A percentile compares a stretch with the other conserved stretches of the same genome.
phyloP scores from a whole-genome alignment of 1,139 yeast species.

The Lodderomyces beijingensis region DNA sequence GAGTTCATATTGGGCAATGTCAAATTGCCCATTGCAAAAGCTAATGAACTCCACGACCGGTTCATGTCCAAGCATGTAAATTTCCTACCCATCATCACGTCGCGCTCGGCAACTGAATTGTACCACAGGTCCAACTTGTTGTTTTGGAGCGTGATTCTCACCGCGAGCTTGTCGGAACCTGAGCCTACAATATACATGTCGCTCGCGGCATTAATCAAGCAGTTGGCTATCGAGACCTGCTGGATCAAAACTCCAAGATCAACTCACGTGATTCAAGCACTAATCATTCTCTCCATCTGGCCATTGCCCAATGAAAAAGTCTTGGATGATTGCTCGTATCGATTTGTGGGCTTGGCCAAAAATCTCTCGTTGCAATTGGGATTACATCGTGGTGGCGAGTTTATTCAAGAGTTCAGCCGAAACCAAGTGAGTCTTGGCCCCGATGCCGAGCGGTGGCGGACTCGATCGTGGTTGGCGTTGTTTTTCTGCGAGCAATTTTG shows the following conservation, averaged over 20 bases:
- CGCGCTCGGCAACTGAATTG: slow-evolving; percentile 69
- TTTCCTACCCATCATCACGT: slow-evolving; percentile 71
- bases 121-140: slow-evolving; percentile 79
- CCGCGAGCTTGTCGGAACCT: slow-evolving; percentile 83
- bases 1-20: slow-evolving; percentile 78
- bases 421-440: slow-evolving; percentile 82
- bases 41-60: slow-evolving; percentile 64
- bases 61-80: slow-evolving; percentile 70
- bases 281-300: slow-evolving; percentile 81
- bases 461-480: slow-evolving; percentile 87
- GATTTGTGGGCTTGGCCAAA: slow-evolving; percentile 85
- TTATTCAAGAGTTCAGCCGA: slow-evolving; percentile 84
- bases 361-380: slow-evolving; percentile 84
- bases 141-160: slow-evolving; percentile 87
- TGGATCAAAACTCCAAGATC: slow-evolving; percentile 94
- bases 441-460: slow-evolving; percentile 92
- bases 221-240: slow-evolving; percentile 86
- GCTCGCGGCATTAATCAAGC: slow-evolving; percentile 74
- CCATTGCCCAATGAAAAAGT: slow-evolving; percentile 92
- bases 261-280: slow-evolving; percentile 88
- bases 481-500: slow-evolving; percentile 88
- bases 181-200: slow-evolving; percentile 79
- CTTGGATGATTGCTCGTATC: slow-evolving; percentile 84
- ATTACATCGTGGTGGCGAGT: slow-evolving; percentile 84
- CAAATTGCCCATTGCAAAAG: slow-evolving; percentile 58